A percentile compares a stretch with the other conserved stretches of the same genome.
These are phyloP conservation scores for Ogataea hybrid DNA, from an alignment of 1,139 yeast species.

Conservation along the genomic window DNA sequence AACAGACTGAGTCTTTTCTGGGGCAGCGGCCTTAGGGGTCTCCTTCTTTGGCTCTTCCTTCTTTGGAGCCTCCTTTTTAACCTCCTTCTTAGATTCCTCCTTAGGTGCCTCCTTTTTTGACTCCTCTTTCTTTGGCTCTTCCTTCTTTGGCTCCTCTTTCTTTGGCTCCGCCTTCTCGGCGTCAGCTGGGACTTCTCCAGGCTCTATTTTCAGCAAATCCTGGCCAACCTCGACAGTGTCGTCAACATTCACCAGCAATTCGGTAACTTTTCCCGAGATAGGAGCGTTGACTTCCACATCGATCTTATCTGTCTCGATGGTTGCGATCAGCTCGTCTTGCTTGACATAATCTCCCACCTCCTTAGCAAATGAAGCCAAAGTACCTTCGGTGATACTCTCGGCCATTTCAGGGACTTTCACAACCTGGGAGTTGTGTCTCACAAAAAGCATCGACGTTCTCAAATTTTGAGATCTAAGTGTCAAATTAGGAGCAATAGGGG, in stretches of 20 bases:
- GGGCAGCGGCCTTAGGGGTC: constrained; percentile 23
- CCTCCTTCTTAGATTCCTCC: constrained; percentile 26
- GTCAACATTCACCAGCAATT: constrained; percentile 78
- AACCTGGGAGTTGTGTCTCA: constrained; percentile 30
- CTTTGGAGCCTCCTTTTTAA: constrained; percentile 53
- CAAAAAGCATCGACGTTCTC: constrained; percentile 15
- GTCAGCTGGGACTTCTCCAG: constrained; percentile 80
- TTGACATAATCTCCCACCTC: constrained; percentile 87
- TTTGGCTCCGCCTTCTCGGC: constrained; percentile 37
- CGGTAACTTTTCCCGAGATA: constrained; percentile 84
- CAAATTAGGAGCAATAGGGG: constrained; percentile 4
- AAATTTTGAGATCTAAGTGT: constrained; percentile 4
- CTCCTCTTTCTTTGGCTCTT: constrained; percentile 16
- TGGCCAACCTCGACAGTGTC: constrained; percentile 98
- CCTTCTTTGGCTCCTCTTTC: constrained; percentile 16
- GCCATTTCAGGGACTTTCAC: constrained; percentile 99
- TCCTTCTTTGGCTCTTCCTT: constrained; percentile 50
- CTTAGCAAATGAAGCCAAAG: constrained; percentile 75
- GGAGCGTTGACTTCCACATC: constrained; percentile 98
- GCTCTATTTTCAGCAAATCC: constrained; percentile 84
- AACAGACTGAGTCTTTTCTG: constrained; percentile 27
- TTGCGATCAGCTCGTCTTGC: constrained; percentile 89
- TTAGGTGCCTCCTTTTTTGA: constrained; percentile 23
- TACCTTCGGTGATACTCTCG: constrained; percentile 97
- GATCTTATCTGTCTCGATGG: constrained; percentile 97